Evolutionary conservation across 225 moss, liverwort and hornwort species (phyloP).

Genomic region (Polytrichum commune): DNA sequence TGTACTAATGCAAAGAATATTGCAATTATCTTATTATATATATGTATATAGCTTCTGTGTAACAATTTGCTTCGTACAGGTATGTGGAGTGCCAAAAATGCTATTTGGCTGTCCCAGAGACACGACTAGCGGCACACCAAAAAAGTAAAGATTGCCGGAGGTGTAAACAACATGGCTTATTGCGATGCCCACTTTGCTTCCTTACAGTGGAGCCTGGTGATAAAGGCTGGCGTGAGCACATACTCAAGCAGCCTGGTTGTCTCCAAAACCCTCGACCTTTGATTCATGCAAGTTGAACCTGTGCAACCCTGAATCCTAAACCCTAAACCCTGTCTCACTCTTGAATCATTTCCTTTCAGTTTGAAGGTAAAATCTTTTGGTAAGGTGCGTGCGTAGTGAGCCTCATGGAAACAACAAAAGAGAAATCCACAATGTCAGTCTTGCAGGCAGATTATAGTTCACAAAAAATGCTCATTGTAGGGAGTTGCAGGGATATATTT

Average conservation of each 20-base stretch:
- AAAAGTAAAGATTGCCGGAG: conserved; percentile 85
- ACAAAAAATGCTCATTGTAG: too few relatives aligned
- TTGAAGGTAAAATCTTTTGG: conserved; percentile 5
- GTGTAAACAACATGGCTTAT: conserved; percentile 76
- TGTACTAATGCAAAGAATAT: too few relatives aligned
- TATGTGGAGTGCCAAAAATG: conserved; percentile 91
- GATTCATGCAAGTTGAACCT: conserved; percentile 49
- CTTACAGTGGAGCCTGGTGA: conserved; percentile 80
- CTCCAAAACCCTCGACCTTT: conserved; percentile 65
- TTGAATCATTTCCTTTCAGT: conserved; percentile 3
- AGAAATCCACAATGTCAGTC: too few relatives aligned
- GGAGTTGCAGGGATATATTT: too few relatives aligned
- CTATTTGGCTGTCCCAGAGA: conserved; percentile 71
- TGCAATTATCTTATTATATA: too few relatives aligned
- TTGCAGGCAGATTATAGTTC: too few relatives aligned
- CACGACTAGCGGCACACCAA: conserved; percentile 64
- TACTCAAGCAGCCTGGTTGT: conserved; percentile 85
- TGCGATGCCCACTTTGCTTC: conserved; percentile 80
- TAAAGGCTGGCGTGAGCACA: conserved; percentile 82
- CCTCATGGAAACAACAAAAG: too few relatives aligned
- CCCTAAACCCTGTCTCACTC: conserved; percentile 8
- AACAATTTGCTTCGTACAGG: conserved; percentile 27
- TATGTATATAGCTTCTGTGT: too few relatives aligned
- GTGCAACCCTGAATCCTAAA: conserved; percentile 1
- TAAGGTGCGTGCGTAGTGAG: too few relatives aligned